These are phyloP conservation scores for Alternaria brassicicola DNA, from an alignment of 2,329 filamentous ascomycete species.

Conservation along the genomic window DNA sequence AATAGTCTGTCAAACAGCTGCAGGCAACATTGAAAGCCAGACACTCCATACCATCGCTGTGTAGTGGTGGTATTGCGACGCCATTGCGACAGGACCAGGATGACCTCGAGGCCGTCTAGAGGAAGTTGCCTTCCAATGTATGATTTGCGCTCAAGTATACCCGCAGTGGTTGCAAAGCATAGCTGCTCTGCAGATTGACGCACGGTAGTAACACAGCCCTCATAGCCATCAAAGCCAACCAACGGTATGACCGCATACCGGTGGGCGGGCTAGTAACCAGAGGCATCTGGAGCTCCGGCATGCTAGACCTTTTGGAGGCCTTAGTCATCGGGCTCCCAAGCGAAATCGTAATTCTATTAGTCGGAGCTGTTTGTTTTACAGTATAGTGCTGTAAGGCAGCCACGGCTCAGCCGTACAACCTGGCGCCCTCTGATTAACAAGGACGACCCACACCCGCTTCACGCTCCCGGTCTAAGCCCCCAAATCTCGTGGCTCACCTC, in stretches of 20 bases:
- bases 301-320: constrained; percentile 16
- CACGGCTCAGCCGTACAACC: constrained; percentile 30
- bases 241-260: constrained; percentile 34
- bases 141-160: constrained; percentile 26
- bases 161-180: constrained; percentile 27
- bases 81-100: constrained; percentile 1
- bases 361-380: constrained; percentile 21
- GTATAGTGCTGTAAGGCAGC: constrained; percentile 41
- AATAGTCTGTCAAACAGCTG: constrained; percentile 35
- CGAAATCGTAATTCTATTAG: constrained; percentile 26
- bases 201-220: constrained; percentile 31
- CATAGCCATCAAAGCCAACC: constrained; percentile 15
- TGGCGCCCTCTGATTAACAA: constrained; percentile 33
- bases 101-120: neutral
- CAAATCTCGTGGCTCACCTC: constrained; percentile 26
- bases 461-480: constrained; percentile 41
- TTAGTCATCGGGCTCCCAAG: constrained; percentile 12
- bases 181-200: constrained; percentile 27
- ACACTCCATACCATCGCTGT: constrained; percentile 27
- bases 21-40: constrained; percentile 15
- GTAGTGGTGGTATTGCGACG: constrained; percentile 17
- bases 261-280: constrained; percentile 29
- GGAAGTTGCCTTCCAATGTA: neutral
- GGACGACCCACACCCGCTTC: constrained; percentile 29
- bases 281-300: constrained; percentile 15